Conservation (phyloP, 2,329 filamentous ascomycete species). For the Xylariaceae sp. region DNA sequence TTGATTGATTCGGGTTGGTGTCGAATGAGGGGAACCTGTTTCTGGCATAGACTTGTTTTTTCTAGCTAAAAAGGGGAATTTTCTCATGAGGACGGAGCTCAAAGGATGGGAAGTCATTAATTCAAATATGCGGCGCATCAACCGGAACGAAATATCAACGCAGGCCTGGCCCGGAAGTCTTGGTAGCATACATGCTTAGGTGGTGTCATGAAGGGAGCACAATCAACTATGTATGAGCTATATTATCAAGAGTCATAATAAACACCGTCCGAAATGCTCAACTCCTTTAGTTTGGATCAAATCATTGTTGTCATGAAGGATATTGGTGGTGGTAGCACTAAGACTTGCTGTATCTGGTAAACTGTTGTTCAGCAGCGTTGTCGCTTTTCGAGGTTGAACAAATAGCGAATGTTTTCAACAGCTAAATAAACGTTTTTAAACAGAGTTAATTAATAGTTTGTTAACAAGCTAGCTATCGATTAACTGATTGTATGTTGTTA, state of each 20-base stretch:
- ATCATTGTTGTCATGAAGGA: too few species aligned
- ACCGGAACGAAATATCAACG: conserved; percentile 24
- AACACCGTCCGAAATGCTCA: not conserved
- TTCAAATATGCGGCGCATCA: conserved; percentile 29
- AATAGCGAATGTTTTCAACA: too few species aligned
- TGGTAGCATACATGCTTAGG: conserved; percentile 9
- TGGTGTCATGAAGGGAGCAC: conserved; percentile 21
- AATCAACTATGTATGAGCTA: conserved; percentile 22
- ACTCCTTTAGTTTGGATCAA: too few species aligned
- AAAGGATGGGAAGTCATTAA: conserved; percentile 27
- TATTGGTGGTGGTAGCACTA: too few species aligned
- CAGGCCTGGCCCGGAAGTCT: conserved; percentile 19
- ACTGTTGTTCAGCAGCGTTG: too few species aligned
- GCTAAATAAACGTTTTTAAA: too few species aligned
- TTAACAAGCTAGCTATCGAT: too few species aligned
- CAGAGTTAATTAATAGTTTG: too few species aligned
- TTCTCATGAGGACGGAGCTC: conserved; percentile 19
- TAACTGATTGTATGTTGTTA: too few species aligned
- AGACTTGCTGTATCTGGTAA: too few species aligned
- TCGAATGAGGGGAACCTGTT: conserved; percentile 27
- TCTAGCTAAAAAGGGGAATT: conserved; percentile 25
- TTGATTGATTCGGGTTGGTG: conserved; percentile 30
- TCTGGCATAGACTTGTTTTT: conserved; percentile 42
- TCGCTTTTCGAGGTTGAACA: too few species aligned
- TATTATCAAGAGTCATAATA: conserved; percentile 21